phyloP scores from a whole-genome alignment of 2,329 filamentous ascomycete species.

The Pseudogymnoascus sp. region DNA sequence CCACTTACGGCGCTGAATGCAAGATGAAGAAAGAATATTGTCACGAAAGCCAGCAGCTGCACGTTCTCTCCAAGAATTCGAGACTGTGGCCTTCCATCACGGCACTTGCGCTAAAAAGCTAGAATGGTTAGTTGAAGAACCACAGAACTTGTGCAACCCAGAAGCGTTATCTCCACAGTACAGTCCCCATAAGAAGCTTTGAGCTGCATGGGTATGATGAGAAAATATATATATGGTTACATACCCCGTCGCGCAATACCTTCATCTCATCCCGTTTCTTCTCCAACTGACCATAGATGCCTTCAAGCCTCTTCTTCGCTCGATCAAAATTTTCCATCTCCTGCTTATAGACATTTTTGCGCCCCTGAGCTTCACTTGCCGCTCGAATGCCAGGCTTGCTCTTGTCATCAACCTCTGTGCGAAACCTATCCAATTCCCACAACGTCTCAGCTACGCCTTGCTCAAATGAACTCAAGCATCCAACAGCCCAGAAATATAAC shows the following conservation, averaged over 20 bases:
- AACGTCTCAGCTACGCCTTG: conserved; percentile 17
- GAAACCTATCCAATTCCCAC: neutral
- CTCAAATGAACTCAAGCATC: conserved; percentile 17
- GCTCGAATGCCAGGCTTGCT: neutral
- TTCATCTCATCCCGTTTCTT: neutral
- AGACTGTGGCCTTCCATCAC: conserved; percentile 25
- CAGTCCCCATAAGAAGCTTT: neutral
- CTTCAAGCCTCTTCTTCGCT: neutral
- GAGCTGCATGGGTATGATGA: neutral
- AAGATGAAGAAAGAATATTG: conserved; percentile 33
- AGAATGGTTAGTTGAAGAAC: neutral
- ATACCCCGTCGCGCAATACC: neutral
- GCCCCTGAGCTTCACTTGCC: too few species aligned
- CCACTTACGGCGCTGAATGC: conserved; percentile 25
- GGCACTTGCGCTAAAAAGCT: conserved; percentile 24
- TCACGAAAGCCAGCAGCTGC: conserved; percentile 32
- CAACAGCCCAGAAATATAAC: conserved; percentile 24
- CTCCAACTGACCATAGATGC: neutral
- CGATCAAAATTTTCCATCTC: neutral
- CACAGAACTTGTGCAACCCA: neutral
- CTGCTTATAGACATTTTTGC: neutral
- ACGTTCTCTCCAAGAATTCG: conserved; percentile 30
- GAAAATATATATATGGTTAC: neutral
- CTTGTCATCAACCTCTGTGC: neutral
- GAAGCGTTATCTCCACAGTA: neutral